phyloP scores from a whole-genome alignment of 768 basidiomycete genomes.

The Termitomyces titanicus region DNA sequence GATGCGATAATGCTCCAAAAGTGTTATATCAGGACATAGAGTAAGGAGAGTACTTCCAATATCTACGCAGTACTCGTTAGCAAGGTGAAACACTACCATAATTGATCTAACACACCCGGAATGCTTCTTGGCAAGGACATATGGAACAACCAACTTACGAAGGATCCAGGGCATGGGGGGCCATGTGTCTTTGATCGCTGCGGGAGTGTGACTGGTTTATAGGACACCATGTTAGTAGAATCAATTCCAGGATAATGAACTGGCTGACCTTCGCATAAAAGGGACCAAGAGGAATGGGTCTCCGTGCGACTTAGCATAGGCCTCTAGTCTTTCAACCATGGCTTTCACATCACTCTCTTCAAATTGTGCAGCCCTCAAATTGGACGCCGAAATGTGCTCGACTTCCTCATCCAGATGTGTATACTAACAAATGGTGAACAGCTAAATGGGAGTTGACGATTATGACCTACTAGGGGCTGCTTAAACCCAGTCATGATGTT shows the following conservation, averaged over 20 bases:
- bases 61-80: conserved; percentile 17
- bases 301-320: conserved; percentile 28
- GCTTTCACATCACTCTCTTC: conserved; percentile 22
- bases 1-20: no score
- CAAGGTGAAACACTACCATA: background rate
- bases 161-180: conserved; percentile 37
- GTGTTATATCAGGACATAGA: conserved; percentile 22
- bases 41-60: conserved; percentile 37
- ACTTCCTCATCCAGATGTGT: conserved; percentile 35
- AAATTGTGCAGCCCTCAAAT: conserved; percentile 26
- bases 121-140: conserved; percentile 28
- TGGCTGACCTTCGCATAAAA: conserved; percentile 35
- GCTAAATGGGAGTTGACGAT: background rate
- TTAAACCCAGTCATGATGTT: conserved; percentile 23
- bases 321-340: conserved; percentile 24
- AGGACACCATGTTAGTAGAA: no score
- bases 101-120: conserved; percentile 26
- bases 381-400: conserved; percentile 26
- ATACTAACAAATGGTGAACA: conserved; percentile 22
- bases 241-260: no score
- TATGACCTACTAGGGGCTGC: conserved; percentile 27
- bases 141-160: conserved; percentile 32
- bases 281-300: conserved; percentile 31
- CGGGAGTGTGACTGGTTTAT: conserved; percentile 30
- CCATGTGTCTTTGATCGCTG: conserved; percentile 32